Conservation (phyloP, 441 rosid genomes). For the Populus hybrid region DNA sequence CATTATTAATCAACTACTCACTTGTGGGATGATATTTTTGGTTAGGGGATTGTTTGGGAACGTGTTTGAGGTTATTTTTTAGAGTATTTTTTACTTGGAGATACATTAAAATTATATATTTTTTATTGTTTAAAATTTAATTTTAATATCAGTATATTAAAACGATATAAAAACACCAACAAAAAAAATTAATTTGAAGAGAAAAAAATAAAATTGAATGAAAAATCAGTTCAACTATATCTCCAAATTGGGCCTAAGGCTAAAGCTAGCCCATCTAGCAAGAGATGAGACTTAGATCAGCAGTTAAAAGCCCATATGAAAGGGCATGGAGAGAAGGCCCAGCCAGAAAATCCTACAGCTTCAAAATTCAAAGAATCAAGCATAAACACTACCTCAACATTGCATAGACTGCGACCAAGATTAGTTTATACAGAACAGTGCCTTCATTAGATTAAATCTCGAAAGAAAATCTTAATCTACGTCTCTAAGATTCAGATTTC, state of each 20-base stretch:
- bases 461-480: too few species aligned
- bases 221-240: too few species aligned
- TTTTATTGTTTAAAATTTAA: too few species aligned
- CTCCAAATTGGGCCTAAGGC: not conserved
- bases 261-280: not conserved
- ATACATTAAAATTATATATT: fast-evolving
- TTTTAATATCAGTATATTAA: too few species aligned
- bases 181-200: too few species aligned
- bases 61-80: fast-evolving
- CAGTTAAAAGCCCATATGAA: too few species aligned
- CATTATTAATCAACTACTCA: too few species aligned
- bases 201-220: too few species aligned
- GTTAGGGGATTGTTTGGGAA: fast-evolving
- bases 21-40: too few species aligned
- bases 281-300: not conserved
- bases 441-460: too few species aligned
- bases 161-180: fast-evolving
- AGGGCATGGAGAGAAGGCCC: not conserved
- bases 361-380: too few species aligned
- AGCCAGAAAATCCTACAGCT: not conserved
- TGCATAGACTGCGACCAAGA: not conserved
- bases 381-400: too few species aligned
- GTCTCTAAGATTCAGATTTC: not conserved
- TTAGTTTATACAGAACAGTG: not conserved
- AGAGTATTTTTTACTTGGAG: fast-evolving